Evolutionary conservation across 371 early-diverging fungal genomes (phyloP), one percentile per base, ranked within the genome.

Genomic region (Mucor saturninus): DNA sequence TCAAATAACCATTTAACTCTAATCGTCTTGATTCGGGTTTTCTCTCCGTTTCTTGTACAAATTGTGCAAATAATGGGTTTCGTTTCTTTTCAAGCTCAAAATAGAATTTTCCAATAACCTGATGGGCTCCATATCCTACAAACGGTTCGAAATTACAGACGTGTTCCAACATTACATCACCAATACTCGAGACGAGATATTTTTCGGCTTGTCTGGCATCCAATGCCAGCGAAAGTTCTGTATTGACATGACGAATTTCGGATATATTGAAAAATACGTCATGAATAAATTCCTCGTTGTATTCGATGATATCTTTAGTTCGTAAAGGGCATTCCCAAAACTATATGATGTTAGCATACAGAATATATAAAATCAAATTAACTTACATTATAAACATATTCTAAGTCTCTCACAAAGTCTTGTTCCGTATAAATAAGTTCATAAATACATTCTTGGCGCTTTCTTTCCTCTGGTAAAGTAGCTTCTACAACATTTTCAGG

Each of bases 371-470:
- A 48, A 46, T 21, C 40, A 31, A 46, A 11, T 21, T 31, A 15
- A 45, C 52, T 72, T 48, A 76, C 77, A 61, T 82, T 79, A 62
- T 94, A 93, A 14, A 80, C 43, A 30, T 79, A 67, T 8, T 21
- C 29, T 45, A 81, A 38, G 62, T 96, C 96, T 31, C 84, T 81
- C 14, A 95, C 93, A 79, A 90, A 96, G 70, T 95, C 93, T 65
- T 86, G 86, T 69, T 95, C 96, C 3, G 91, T 93, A 56, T 91
- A 85, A 38, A 96, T 89, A 49, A 95, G 62, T 74, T 96, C 97
- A 68, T 87, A 96, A 58, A 96, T 92, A 49, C 87, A 87, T 69
- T 96, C 95, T 68, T 96, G 97, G 0, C 96, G 86, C 63, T 87
- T 91, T 62, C 83, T 84, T 72, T 96, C 96, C 46, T 83, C 66